These are phyloP conservation scores for Scheffersomyces amazonensis DNA, from an alignment of 805 yeast genomes.

Conservation along the genomic window DNA sequence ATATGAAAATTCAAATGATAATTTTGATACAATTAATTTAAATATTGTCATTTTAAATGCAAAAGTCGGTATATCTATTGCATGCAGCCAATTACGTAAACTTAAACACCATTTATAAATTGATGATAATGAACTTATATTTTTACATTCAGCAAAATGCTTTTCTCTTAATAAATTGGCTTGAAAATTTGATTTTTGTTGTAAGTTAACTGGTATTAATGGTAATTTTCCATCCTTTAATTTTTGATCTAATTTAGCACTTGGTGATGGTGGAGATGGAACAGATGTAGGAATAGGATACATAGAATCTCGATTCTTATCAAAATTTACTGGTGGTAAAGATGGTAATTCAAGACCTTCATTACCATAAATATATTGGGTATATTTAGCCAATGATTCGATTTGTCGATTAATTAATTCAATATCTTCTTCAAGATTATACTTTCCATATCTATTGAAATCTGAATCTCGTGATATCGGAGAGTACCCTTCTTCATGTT, in stretches of 20 bases:
- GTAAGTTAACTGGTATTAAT: conserved; percentile 37
- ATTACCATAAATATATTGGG: not conserved
- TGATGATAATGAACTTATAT: conserved; percentile 45
- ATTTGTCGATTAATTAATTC: conserved; percentile 1
- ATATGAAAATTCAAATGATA: not conserved
- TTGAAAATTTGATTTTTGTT: not conserved
- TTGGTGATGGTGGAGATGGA: not conserved
- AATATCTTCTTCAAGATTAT: not conserved
- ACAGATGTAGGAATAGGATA: not conserved
- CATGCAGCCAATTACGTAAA: conserved; percentile 52
- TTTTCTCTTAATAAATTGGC: conserved; percentile 23
- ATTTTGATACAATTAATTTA: conserved; percentile 41
- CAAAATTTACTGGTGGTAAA: not conserved
- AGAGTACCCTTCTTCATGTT: not conserved
- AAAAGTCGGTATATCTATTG: conserved; percentile 43
- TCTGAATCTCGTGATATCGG: not conserved
- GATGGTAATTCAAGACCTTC: not conserved
- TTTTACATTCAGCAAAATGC: conserved; percentile 48
- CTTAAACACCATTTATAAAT: conserved; percentile 56
- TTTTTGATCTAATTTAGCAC: not conserved
- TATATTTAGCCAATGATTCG: not conserved
- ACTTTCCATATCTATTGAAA: not conserved
- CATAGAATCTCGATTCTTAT: not conserved
- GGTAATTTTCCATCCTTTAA: conserved; percentile 36
- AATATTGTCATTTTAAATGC: conserved; percentile 56